Conservation (phyloP, 441 rosid genomes). For the Gossypium davidsonii region DNA sequence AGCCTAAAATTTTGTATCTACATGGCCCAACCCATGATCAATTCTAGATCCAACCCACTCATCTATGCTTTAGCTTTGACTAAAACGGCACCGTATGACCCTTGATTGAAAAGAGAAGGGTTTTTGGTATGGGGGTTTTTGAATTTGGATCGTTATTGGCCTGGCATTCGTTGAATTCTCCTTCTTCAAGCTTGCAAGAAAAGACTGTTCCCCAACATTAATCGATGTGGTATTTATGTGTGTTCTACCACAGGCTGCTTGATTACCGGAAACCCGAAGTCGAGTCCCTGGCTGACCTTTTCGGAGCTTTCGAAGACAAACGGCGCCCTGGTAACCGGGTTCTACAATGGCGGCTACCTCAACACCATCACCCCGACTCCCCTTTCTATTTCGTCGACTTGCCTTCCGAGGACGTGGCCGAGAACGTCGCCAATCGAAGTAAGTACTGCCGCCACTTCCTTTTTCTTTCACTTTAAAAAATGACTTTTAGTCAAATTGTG, state of each 20-base stretch:
- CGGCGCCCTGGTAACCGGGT: constrained; percentile 8
- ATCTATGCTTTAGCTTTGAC: too few species aligned
- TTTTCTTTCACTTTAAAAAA: not conserved
- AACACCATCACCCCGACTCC: constrained; percentile 77
- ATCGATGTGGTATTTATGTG: constrained; percentile 79
- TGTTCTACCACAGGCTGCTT: constrained; percentile 77
- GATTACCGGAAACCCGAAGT: constrained; percentile 90
- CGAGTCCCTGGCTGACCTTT: constrained; percentile 70
- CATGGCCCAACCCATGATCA: too few species aligned
- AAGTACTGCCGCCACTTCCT: not conserved
- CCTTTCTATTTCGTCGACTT: constrained; percentile 86
- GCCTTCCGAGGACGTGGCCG: constrained; percentile 71
- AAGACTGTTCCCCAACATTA: not conserved
- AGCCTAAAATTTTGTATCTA: too few species aligned
- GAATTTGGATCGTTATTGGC: not conserved
- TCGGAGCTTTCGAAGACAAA: constrained; percentile 35
- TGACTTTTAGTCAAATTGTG: too few species aligned
- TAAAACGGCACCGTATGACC: too few species aligned
- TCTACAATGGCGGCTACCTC: constrained; percentile 71
- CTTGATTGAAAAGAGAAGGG: not conserved
- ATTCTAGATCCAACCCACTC: too few species aligned
- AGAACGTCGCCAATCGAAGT: constrained; percentile 72
- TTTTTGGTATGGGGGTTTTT: not conserved
- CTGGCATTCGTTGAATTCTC: not conserved
- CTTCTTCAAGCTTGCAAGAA: not conserved